Conservation (phyloP, 768 basidiomycete species). For the Krasilnikovozyma curviuscula region DNA sequence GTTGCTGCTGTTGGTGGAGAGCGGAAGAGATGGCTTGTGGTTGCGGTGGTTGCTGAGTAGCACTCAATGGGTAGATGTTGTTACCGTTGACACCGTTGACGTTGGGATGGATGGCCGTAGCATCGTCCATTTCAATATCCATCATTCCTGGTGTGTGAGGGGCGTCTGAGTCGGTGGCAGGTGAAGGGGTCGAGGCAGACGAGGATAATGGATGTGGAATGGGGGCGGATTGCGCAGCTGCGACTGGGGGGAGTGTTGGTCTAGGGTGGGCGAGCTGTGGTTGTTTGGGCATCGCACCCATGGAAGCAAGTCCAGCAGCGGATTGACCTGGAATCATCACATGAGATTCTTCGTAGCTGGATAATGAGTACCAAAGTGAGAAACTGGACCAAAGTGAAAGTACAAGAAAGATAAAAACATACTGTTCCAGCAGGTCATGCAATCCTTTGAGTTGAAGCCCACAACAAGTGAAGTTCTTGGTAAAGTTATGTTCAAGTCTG, state of each 20-base stretch:
- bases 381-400: not conserved
- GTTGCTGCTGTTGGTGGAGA: not conserved
- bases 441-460: slow-evolving; percentile 56
- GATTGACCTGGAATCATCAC: slow-evolving; percentile 29
- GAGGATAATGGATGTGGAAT: not conserved
- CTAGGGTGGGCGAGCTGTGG: not conserved
- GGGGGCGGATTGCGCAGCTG: not conserved
- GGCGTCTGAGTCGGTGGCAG: slow-evolving; percentile 12
- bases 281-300: slow-evolving; percentile 12
- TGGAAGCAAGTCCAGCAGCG: slow-evolving; percentile 4
- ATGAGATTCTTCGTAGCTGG: slow-evolving; percentile 60
- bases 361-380: not conserved
- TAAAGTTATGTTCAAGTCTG: slow-evolving; percentile 12
- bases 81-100: not conserved
- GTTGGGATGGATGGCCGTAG: slow-evolving; percentile 30
- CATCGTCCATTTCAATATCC: slow-evolving; percentile 28
- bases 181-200: slow-evolving; percentile 9
- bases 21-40: not conserved
- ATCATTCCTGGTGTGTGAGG: slow-evolving; percentile 13
- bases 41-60: not conserved
- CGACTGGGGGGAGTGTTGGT: not conserved
- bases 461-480: slow-evolving; percentile 68
- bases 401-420: not conserved
- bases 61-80: not conserved
- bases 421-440: slow-evolving; percentile 67